These are phyloP conservation scores for Argentina anserina DNA, from an alignment of 306 rosid genomes.

Conservation along the genomic window DNA sequence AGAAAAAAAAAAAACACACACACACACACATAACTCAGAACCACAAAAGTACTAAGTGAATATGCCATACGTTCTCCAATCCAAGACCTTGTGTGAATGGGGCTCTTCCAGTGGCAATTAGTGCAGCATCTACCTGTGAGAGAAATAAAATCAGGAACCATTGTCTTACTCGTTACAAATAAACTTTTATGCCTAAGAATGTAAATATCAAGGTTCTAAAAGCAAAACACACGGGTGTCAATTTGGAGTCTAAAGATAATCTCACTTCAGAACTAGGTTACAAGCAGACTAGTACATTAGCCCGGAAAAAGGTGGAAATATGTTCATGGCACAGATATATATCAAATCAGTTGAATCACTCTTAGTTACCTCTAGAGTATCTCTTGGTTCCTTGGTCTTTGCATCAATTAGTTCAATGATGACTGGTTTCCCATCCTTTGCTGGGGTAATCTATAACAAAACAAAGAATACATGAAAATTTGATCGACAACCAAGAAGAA, in stretches of 20 bases:
- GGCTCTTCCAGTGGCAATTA: constrained; percentile 97
- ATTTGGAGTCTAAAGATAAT: constrained; percentile 2
- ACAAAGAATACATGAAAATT: constrained; percentile 1
- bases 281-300: neutral
- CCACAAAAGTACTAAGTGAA: neutral
- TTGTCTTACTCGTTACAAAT: constrained; percentile 3
- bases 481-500: constrained; percentile 15
- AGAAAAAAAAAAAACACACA: constrained; percentile 1
- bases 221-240: constrained; percentile 1
- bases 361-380: constrained; percentile 77
- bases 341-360: neutral
- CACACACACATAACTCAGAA: neutral
- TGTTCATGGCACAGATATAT: neutral
- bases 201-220: neutral
- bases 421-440: constrained; percentile 96
- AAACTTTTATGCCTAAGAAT: constrained; percentile 12
- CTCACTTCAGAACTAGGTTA: neutral
- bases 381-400: constrained; percentile 85
- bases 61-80: constrained; percentile 76
- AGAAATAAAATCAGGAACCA: constrained; percentile 21
- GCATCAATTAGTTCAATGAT: constrained; percentile 94
- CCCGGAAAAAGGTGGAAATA: neutral
- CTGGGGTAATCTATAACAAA: constrained; percentile 80
- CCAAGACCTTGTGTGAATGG: constrained; percentile 96
- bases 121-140: constrained; percentile 88